Conservation (phyloP, 306 rosid species). For the Citrullus colocynthis region DNA sequence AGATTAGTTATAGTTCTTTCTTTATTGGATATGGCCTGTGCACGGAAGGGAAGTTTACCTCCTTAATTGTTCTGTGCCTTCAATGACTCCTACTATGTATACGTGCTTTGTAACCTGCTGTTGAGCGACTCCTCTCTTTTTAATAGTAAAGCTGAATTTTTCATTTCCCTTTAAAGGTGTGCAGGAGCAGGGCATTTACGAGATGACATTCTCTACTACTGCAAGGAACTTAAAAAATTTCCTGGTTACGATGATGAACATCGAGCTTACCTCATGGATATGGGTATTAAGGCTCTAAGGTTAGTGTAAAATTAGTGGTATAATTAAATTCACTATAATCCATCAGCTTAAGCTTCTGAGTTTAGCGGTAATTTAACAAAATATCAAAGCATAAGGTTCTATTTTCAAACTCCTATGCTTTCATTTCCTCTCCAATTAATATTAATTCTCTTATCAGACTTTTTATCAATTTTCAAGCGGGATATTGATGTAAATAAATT, state of each 20-base stretch:
- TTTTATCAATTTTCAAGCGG: background rate
- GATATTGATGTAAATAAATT: too few relatives aligned
- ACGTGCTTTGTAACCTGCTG: background rate
- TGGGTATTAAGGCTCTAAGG: slow-evolving; percentile 86
- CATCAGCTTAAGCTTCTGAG: background rate
- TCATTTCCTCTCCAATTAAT: background rate
- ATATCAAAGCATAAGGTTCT: too few relatives aligned
- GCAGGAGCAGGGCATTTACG: slow-evolving; percentile 81
- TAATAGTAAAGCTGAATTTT: slow-evolving; percentile 11
- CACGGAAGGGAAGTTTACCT: background rate
- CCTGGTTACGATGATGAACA: slow-evolving; percentile 56
- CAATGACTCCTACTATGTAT: background rate
- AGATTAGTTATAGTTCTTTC: background rate
- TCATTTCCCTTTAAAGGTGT: slow-evolving; percentile 43
- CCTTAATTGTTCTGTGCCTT: background rate
- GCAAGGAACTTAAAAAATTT: slow-evolving; percentile 47
- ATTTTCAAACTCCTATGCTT: background rate
- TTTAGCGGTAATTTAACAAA: too few relatives aligned
- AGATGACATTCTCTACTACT: slow-evolving; percentile 65
- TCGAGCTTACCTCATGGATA: slow-evolving; percentile 49
- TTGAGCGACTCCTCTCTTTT: background rate
- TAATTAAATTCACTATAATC: too few relatives aligned
- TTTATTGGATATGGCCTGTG: background rate
- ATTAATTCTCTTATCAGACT: background rate
- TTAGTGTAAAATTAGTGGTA: background rate